Percentiles rank a stretch among this genome's conserved stretches.
phyloP scores from a whole-genome alignment of 371 early-diverging fungal species.

The Massospora cicadina region DNA sequence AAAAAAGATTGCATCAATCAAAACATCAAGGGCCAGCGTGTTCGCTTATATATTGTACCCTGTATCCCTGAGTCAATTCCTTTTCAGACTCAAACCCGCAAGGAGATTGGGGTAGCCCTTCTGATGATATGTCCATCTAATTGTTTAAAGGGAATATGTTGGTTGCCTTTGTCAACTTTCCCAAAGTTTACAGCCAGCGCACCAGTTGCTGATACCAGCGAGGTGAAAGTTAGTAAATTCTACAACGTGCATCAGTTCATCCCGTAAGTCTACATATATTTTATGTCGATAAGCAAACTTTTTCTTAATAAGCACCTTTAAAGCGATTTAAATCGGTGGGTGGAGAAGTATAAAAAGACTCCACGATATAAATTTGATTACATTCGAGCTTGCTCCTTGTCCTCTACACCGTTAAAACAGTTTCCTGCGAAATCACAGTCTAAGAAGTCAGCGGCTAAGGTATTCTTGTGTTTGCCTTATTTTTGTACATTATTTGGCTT shows the following conservation, averaged over 20 bases:
- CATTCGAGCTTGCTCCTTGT: background rate
- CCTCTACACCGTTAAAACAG: background rate
- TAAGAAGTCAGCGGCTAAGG: background rate
- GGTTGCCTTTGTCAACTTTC: background rate
- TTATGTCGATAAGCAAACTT: background rate
- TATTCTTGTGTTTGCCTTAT: too few relatives aligned
- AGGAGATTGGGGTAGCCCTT: conserved; percentile 73
- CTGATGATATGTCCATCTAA: conserved; percentile 5
- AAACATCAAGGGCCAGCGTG: conserved; percentile 68
- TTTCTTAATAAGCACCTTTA: background rate
- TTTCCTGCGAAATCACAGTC: background rate
- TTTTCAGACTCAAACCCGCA: conserved; percentile 81
- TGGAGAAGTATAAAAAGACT: background rate
- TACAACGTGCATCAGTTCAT: background rate
- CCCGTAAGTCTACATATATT: background rate
- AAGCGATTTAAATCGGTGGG: conserved; percentile 2
- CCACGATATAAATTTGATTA: background rate
- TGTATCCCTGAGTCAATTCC: conserved; percentile 73
- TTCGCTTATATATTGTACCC: conserved; percentile 77
- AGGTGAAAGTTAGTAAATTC: background rate
- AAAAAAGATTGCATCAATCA: conserved; percentile 62
- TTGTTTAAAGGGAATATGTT: background rate
- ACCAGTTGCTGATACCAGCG: background rate
- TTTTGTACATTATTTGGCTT: background rate
- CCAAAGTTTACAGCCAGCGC: background rate